phyloP scores from a whole-genome alignment of 805 yeast genomes.

The Kodamaea hsintzibuensis region DNA sequence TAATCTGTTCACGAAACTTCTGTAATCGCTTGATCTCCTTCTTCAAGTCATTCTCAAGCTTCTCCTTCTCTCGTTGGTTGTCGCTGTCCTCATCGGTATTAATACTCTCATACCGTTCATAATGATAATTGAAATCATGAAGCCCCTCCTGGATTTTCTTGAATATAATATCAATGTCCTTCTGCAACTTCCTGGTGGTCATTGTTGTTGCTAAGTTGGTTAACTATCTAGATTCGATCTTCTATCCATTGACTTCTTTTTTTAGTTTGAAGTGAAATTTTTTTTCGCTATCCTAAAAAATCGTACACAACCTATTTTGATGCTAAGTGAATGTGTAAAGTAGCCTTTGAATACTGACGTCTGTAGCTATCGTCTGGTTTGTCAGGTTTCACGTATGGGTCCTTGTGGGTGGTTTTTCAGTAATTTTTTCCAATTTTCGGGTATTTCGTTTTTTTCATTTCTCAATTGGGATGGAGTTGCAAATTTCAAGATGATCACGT shows the following conservation, averaged over 20 bases:
- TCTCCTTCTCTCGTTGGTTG: slow-evolving; percentile 44
- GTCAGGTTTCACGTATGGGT: neutral
- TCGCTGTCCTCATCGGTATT: slow-evolving; percentile 35
- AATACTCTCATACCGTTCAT: slow-evolving; percentile 41
- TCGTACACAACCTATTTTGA: neutral
- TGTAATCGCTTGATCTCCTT: slow-evolving; percentile 48
- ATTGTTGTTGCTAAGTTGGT: neutral
- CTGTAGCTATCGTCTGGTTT: neutral
- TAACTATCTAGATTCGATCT: neutral
- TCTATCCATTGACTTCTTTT: neutral
- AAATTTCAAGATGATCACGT: neutral
- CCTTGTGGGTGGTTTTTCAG: neutral
- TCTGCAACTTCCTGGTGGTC: slow-evolving; percentile 7
- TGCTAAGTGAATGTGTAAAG: neutral
- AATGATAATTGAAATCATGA: slow-evolving; percentile 46
- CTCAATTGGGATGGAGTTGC: neutral
- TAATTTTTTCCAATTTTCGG: neutral
- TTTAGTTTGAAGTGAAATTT: neutral
- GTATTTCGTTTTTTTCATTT: neutral
- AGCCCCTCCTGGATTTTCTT: slow-evolving; percentile 47
- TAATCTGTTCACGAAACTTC: slow-evolving; percentile 47
- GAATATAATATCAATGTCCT: slow-evolving; percentile 29
- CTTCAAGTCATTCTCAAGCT: slow-evolving; percentile 45
- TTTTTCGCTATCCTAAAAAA: neutral
- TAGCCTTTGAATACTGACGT: neutral